phyloP scores from a whole-genome alignment of 2,329 filamentous ascomycete genomes.

The Ceratocystis papillata region DNA sequence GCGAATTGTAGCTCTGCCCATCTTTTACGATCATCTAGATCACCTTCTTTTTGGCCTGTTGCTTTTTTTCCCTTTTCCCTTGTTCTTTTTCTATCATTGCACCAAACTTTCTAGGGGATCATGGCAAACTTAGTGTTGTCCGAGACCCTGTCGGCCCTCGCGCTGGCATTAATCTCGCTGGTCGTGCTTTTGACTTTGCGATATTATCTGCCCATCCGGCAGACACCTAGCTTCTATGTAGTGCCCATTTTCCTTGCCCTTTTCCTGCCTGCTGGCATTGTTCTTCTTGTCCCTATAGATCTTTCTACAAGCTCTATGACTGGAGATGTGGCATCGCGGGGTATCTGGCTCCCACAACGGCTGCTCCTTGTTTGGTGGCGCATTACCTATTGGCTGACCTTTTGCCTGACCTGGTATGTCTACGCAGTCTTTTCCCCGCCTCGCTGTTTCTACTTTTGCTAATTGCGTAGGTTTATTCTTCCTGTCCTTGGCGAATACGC shows the following conservation, averaged over 20 bases:
- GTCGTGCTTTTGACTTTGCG: conserved; percentile 75
- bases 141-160: conserved; percentile 61
- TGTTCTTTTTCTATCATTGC: neutral
- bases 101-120: neutral
- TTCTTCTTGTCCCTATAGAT: conserved; percentile 89
- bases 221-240: conserved; percentile 79
- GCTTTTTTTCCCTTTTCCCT: neutral
- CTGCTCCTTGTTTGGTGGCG: conserved; percentile 82
- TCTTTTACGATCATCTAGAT: neutral
- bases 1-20: neutral
- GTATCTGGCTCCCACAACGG: conserved; percentile 75
- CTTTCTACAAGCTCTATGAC: conserved; percentile 73
- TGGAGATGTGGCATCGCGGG: conserved; percentile 58
- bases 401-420: conserved; percentile 76
- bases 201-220: conserved; percentile 79
- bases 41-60: neutral
- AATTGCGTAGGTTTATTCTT: conserved; percentile 63
- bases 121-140: conserved; percentile 50
- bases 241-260: conserved; percentile 94
- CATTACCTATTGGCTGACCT: conserved; percentile 95
- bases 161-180: conserved; percentile 62
- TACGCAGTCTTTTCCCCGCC: neutral
- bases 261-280: conserved; percentile 79
- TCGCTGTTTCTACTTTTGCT: neutral
- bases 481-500: conserved; percentile 89